Percentiles rank a stretch among this genome's conserved stretches.
Conservation (phyloP, 805 yeast genomes). For the Kregervanrija delftensis region DNA sequence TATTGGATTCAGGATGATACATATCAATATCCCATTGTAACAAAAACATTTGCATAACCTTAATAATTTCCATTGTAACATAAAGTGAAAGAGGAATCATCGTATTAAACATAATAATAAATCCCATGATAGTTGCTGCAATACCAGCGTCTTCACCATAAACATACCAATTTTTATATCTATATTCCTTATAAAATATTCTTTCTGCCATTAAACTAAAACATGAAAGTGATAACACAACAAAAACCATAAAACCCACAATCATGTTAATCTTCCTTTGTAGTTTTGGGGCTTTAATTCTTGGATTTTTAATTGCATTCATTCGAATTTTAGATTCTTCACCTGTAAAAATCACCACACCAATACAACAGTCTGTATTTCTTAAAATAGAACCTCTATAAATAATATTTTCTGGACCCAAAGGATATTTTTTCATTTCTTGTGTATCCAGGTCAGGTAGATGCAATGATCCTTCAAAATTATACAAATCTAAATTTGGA, state of each 20-base stretch:
- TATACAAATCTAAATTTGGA: constrained; percentile 86
- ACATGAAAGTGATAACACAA: constrained; percentile 67
- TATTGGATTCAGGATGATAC: constrained; percentile 78
- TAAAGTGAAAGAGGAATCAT: constrained; percentile 90
- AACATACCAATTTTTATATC: constrained; percentile 65
- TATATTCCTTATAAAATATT: constrained; percentile 35
- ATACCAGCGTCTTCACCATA: constrained; percentile 67
- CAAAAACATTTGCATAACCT: constrained; percentile 74
- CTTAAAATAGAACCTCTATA: constrained; percentile 88
- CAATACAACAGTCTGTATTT: constrained; percentile 69
- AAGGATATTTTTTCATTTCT: constrained; percentile 40
- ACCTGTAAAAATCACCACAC: constrained; percentile 87
- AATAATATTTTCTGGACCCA: constrained; percentile 75
- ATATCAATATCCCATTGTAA: constrained; percentile 90
- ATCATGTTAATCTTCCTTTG: constrained; percentile 78
- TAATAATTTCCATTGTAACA: constrained; percentile 94
- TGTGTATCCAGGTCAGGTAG: constrained; percentile 22
- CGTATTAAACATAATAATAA: constrained; percentile 94
- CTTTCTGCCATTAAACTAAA: constrained; percentile 80
- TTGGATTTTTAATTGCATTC: constrained; percentile 86
- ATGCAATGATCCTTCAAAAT: constrained; percentile 73
- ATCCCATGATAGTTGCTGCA: constrained; percentile 91
- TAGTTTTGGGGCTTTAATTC: constrained; percentile 89
- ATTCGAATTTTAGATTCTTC: constrained; percentile 93
- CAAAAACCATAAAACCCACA: constrained; percentile 79